A percentile compares a stretch with the other conserved stretches of the same genome.
phyloP scores from a whole-genome alignment of 75 land plant genomes.

The Gnetum montanum region DNA sequence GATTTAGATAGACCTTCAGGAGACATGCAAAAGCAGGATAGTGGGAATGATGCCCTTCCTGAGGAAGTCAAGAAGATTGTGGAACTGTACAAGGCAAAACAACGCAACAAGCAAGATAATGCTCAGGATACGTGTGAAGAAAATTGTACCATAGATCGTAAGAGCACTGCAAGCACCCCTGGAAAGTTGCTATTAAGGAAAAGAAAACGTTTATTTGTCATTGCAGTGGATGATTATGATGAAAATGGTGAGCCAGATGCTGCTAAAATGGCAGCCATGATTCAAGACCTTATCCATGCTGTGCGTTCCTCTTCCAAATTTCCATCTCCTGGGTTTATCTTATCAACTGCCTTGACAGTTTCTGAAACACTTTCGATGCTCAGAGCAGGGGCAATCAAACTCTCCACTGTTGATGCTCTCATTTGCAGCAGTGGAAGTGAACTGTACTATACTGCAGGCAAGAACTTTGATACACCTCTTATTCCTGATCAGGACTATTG shows the following conservation, averaged over 20 bases:
- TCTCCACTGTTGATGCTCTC: slow-evolving; percentile 55
- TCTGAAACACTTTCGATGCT: slow-evolving; percentile 33
- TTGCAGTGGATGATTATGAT: slow-evolving; percentile 59
- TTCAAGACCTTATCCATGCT: slow-evolving; percentile 28
- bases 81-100: background rate
- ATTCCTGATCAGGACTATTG: slow-evolving; percentile 45
- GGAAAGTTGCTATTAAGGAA: slow-evolving; percentile 19
- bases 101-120: background rate
- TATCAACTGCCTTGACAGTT: slow-evolving; percentile 47
- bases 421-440: slow-evolving; percentile 73
- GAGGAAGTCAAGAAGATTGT: background rate
- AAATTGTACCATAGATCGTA: background rate
- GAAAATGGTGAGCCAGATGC: slow-evolving; percentile 13
- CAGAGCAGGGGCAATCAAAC: slow-evolving; percentile 15
- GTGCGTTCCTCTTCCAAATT: background rate
- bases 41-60: background rate
- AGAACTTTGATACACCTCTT: slow-evolving; percentile 13
- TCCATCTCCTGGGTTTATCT: slow-evolving; percentile 28
- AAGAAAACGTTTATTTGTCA: slow-evolving; percentile 38
- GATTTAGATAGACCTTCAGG: slow-evolving; percentile 13
- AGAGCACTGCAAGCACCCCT: background rate
- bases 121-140: background rate
- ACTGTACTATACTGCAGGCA: slow-evolving; percentile 27
- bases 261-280: slow-evolving; percentile 7
- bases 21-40: background rate